phyloP scores from a whole-genome alignment of 805 yeast species.

The Zygosaccharomyces rouxii region DNA sequence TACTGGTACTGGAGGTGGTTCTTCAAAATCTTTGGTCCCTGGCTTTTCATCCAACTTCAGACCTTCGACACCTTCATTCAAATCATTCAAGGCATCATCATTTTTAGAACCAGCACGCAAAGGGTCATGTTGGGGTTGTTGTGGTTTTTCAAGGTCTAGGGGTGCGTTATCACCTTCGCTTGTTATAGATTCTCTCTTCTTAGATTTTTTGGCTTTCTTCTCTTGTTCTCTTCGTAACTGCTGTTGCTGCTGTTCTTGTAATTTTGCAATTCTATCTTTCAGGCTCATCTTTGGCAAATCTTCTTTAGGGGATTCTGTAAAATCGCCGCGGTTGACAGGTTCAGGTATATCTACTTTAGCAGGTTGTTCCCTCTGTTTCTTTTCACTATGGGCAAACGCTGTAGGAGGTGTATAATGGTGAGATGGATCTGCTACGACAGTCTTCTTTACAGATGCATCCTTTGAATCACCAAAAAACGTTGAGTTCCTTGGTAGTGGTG shows the following conservation, averaged over 20 bases:
- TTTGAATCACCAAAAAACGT: conserved; percentile 11
- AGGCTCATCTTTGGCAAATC: conserved; percentile 73
- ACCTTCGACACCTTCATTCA: not conserved
- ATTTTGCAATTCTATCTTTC: conserved; percentile 77
- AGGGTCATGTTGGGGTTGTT: not conserved
- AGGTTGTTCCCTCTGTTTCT: conserved; percentile 7
- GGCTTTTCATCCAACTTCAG: not conserved
- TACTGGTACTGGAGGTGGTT: not conserved
- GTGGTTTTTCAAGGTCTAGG: conserved; percentile 8
- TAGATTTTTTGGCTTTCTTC: conserved; percentile 3
- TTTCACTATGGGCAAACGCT: conserved; percentile 11
- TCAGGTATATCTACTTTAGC: conserved; percentile 23
- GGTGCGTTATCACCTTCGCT: not conserved
- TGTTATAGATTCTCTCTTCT: conserved; percentile 19
- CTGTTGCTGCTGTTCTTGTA: conserved; percentile 75
- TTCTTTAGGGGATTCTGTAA: conserved; percentile 38
- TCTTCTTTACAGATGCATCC: conserved; percentile 44
- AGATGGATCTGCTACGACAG: conserved; percentile 52
- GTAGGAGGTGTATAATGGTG: conserved; percentile 52
- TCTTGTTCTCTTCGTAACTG: conserved; percentile 70
- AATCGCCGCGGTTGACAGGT: conserved; percentile 15
- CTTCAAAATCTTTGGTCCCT: not conserved
- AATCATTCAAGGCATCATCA: not conserved
- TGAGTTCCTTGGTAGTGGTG: conserved; percentile 51
- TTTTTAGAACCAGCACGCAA: not conserved